These are phyloP conservation scores for Linanthus parryae DNA, from an alignment of 148 eudicot genomes.

Conservation along the genomic window DNA sequence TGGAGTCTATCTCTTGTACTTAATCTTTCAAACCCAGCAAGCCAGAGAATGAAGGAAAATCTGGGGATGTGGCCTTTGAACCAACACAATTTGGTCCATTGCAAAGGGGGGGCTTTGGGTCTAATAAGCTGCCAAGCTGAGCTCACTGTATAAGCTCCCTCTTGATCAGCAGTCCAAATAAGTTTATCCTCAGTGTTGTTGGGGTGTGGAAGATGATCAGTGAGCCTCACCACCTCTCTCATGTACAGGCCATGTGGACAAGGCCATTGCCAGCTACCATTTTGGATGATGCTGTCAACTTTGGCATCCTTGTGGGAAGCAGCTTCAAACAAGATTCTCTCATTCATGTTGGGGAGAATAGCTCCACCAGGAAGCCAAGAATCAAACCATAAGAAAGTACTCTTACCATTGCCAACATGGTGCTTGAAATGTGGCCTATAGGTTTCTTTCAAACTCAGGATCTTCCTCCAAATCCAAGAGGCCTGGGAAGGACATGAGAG, in stretches of 20 bases:
- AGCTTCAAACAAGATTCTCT: background rate
- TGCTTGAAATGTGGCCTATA: background rate
- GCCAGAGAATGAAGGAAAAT: background rate
- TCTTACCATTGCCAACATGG: background rate
- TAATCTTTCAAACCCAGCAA: background rate
- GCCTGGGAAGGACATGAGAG: too few species aligned
- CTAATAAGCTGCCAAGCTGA: too few species aligned
- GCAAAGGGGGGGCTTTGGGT: background rate
- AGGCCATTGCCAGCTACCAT: background rate
- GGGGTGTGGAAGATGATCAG: too few species aligned
- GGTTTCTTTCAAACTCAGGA: background rate
- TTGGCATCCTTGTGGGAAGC: background rate
- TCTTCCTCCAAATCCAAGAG: background rate
- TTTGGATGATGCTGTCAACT: background rate
- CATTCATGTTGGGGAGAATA: background rate
- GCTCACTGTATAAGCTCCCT: too few species aligned
- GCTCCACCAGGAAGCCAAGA: background rate
- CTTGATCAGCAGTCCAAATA: too few species aligned
- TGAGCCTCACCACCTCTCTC: too few species aligned
- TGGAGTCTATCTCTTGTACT: background rate
- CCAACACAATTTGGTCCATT: background rate
- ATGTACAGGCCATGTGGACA: too few species aligned
- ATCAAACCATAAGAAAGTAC: background rate
- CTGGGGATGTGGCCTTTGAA: background rate
- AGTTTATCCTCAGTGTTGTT: too few species aligned